Conservation (phyloP, 257 asterid species). For the Nicotiana noctiflora region DNA sequence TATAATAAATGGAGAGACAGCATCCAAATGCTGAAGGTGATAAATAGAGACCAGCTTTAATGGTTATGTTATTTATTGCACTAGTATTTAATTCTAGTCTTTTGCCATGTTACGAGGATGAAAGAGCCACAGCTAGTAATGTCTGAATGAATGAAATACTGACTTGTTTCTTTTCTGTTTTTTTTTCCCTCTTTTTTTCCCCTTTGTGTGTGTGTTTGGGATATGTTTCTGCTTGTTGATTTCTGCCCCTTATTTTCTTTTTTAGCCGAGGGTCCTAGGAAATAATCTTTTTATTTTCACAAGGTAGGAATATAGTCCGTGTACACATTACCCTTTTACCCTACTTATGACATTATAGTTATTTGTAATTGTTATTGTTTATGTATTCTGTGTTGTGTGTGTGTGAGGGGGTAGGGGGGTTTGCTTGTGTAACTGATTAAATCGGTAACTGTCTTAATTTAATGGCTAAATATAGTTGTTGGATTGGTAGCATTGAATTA, state of each 20-base stretch:
- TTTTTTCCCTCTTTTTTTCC: too few species aligned
- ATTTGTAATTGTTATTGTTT: too few species aligned
- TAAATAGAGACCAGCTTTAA: background rate
- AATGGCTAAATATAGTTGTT: background rate
- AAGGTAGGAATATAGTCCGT: too few species aligned
- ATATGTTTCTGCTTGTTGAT: too few species aligned
- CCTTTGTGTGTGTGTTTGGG: too few species aligned
- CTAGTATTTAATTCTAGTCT: background rate
- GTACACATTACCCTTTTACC: rapidly evolving
- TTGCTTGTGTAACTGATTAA: background rate
- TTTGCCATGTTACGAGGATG: constrained; percentile 6
- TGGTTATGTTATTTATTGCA: constrained; percentile 3
- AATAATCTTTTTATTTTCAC: too few species aligned
- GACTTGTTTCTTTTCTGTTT: background rate
- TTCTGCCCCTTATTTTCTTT: too few species aligned
- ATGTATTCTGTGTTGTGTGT: too few species aligned
- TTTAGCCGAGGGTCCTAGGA: too few species aligned
- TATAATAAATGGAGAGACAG: background rate
- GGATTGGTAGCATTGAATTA: constrained; percentile 6
- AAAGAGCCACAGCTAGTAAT: background rate
- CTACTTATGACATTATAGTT: too few species aligned
- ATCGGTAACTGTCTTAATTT: constrained; percentile 1
- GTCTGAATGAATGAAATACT: background rate
- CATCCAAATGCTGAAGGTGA: background rate
- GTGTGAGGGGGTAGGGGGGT: background rate